Conservation (phyloP, 306 rosid genomes). For the Citrullus mucosospermus region DNA sequence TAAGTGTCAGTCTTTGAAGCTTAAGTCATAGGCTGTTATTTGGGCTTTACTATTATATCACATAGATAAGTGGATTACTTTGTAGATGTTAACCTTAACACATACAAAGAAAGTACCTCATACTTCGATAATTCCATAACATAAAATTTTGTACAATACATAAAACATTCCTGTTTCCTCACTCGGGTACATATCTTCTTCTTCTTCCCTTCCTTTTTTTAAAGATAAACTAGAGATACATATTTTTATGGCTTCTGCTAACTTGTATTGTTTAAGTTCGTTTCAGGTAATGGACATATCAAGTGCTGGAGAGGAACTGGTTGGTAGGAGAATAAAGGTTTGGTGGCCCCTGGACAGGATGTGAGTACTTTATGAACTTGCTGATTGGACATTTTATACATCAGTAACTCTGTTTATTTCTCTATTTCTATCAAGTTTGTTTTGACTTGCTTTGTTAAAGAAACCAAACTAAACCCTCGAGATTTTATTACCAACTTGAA, state of each 20-base stretch:
- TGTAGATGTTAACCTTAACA: not conserved
- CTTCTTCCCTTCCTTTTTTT: no score
- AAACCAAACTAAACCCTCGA: not conserved
- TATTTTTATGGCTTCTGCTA: not conserved
- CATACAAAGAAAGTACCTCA: not conserved
- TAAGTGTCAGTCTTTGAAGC: not conserved
- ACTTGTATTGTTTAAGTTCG: not conserved
- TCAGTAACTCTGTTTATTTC: slow-evolving; percentile 1
- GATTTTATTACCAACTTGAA: not conserved
- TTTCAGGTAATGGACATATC: slow-evolving; percentile 26
- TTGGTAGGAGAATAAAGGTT: slow-evolving; percentile 50
- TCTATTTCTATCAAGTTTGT: not conserved
- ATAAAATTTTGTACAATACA: not conserved
- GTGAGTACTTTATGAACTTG: slow-evolving; percentile 34
- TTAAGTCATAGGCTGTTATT: not conserved
- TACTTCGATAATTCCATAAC: not conserved
- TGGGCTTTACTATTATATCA: not conserved
- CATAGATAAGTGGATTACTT: not conserved
- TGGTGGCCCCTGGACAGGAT: slow-evolving; percentile 73
- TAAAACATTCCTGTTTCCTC: not conserved
- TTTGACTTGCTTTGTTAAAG: not conserved
- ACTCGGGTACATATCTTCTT: not conserved
- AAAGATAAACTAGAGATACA: no score
- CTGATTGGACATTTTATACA: slow-evolving; percentile 1
- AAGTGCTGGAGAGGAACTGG: slow-evolving; percentile 20